Base-by-base conservation (phyloP, 371 early-diverging fungal genomes). In the Mortierella sp. region DNA sequence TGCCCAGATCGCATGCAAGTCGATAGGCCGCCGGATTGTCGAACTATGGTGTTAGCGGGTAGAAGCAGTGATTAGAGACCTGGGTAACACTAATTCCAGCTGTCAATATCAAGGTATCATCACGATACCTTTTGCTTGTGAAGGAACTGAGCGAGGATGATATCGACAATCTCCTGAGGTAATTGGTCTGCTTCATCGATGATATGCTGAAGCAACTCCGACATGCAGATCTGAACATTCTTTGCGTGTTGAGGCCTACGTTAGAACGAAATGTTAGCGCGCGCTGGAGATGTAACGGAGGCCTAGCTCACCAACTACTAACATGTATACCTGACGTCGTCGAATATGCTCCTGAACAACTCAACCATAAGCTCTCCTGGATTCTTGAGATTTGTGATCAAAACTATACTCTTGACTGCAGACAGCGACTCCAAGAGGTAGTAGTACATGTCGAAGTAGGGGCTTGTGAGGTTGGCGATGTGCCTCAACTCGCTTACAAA, bases 381-480 rank as follows among this genome's bases (percentile, higher is more conserved):
- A 45, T 88, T 85, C 24, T 82, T 80, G 47, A 94, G 80, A 58
- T 93, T 90, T 0, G 90, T 82, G 16, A 96, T 83, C 34, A 97
- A 80, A 3, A 93, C 83, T 47, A 95, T 87, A 44, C 90, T 91
- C 71, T 92, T 95, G 37, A 95, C 93, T 1, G 88, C 91, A 0
- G 95, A 88, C 28, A 97, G 84, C 53, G 91, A 92, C 65, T 95
- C 95, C 43, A 98, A 85, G 16, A 96, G 85, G 60, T 96, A 94
- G 61, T 88, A 92, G 58, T 93, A 88, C 52, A 85, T 80, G 31
- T 81, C 78, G 65, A 88, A 94, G 70, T 91, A 88, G 19, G 90
- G 81, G 48, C 85, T 74, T 29, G 81, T 66, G 8, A 82, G 57
- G 51, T 90, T 82, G 24, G 78, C 78, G n/a, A 96, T 71, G 51